A percentile compares a stretch with the other conserved stretches of the same genome.
Conservation (phyloP, 1,139 yeast species). For the Sugiyamaella paludigena region DNA sequence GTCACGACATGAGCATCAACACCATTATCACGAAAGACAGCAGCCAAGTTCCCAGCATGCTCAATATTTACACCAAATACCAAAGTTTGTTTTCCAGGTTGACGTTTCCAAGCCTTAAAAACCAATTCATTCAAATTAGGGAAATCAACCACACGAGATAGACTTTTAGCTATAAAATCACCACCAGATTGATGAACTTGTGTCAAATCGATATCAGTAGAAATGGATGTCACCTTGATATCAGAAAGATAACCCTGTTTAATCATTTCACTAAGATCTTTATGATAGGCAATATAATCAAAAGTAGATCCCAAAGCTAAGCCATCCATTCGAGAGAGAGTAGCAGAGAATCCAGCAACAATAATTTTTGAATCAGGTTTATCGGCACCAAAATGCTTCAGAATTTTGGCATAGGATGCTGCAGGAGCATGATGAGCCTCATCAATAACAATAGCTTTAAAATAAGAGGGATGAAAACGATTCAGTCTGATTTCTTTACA, state of each 20-base stretch:
- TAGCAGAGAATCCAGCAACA: constrained; percentile 86
- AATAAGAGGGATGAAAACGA: constrained; percentile 54
- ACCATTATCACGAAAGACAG: constrained; percentile 55
- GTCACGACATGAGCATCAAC: constrained; percentile 73
- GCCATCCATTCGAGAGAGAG: constrained; percentile 67
- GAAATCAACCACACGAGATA: constrained; percentile 58
- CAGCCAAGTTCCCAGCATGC: constrained; percentile 61
- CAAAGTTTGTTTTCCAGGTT: constrained; percentile 57
- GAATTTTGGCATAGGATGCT: constrained; percentile 55
- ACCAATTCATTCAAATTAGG: constrained; percentile 54
- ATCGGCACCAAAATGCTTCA: constrained; percentile 55
- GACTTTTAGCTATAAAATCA: constrained; percentile 55
- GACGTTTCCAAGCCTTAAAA: constrained; percentile 52
- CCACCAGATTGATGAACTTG: constrained; percentile 38
- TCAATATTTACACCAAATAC: constrained; percentile 73
- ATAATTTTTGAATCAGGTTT: constrained; percentile 46
- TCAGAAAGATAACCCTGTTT: constrained; percentile 67
- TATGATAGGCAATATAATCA: constrained; percentile 73
- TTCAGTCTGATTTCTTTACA: constrained; percentile 48
- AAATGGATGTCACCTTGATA: constrained; percentile 61
- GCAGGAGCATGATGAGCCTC: constrained; percentile 96
- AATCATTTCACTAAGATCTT: constrained; percentile 67
- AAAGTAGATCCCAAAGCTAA: constrained; percentile 56
- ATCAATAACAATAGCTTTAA: constrained; percentile 75
- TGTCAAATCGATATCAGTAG: constrained; percentile 41